Base-by-base conservation (phyloP, 805 yeast genomes). In the Wickerhamiella cacticola region DNA sequence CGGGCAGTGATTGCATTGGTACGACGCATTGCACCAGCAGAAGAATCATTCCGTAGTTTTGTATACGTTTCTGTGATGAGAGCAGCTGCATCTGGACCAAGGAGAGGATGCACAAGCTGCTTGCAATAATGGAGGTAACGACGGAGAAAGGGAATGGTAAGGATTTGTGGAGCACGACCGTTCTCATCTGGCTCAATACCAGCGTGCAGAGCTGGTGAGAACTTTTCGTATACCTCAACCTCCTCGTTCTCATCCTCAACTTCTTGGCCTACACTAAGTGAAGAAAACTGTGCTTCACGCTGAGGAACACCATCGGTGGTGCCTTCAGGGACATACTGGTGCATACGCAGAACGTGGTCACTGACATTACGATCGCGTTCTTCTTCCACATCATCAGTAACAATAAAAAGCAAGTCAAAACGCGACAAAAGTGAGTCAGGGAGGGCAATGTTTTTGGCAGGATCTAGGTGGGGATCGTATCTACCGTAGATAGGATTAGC, bases 1-100 rank as follows among this genome's bases (percentile, higher is more conserved):
- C 98, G 83, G n/a, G 97, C 95, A 1, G 98, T 89, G 55, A 89
- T 84, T 31, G 98, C 97, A 1, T 95, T 81, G 0, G 96, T 88
- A 46, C 82, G 75, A 33, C 72, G 60, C 52, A 63, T 66, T 41
- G 66, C 65, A 31, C 56, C 60, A 3, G 57, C 57, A 21, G 66
- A 50, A 55, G 79, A 82, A 59, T 79, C 81, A 62, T 87, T 88
- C 68, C 98, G 76, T 54, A 92, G 71, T 10, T 79, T 78, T 1
- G 95, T 70, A 62, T 89, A 92, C 15, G 82, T 76, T 47, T 74
- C 75, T 19, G 87, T 92, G 58, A 92, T 86, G 62, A 80, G 75
- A 47, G 79, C 82, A 8, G 87, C 75, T 1, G 97, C 96, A 43
- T 69, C 75, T 52, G 78, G 72, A 3, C 94, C 78, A 53, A 92